Evolutionary conservation across 2,329 filamentous ascomycete genomes (phyloP).

Genomic region (Alternaria sp.): DNA sequence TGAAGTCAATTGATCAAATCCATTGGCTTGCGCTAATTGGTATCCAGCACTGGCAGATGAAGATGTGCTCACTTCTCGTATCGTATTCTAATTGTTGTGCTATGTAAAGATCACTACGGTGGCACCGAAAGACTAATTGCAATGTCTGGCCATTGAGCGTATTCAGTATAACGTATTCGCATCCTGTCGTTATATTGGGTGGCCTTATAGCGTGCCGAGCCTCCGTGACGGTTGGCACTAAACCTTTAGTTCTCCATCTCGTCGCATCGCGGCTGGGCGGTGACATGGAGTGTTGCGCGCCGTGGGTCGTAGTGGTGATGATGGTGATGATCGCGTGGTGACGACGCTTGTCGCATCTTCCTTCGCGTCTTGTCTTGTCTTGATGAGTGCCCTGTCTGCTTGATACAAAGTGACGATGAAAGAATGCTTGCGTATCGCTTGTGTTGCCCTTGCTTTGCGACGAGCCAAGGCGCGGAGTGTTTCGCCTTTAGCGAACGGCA

Average conservation of each 20-base stretch:
- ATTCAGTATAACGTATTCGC: neutral
- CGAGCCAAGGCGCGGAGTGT: constrained; percentile 4
- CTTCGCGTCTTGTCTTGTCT: neutral
- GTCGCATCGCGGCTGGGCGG: neutral
- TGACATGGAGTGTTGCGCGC: neutral
- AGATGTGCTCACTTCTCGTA: neutral
- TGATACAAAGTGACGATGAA: neutral
- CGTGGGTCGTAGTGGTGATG: neutral
- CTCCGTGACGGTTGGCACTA: neutral
- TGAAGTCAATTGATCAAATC: neutral
- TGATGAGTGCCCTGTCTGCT: neutral
- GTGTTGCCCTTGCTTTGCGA: neutral
- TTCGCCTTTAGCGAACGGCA: neutral
- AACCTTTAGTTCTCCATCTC: neutral
- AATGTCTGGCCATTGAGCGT: neutral
- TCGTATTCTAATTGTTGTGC: neutral
- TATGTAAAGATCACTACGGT: neutral
- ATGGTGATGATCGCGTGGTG: neutral
- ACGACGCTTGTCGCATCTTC: constrained; percentile 3
- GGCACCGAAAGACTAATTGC: neutral
- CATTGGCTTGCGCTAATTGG: neutral
- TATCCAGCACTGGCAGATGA: neutral
- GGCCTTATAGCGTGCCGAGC: neutral
- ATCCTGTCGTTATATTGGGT: neutral
- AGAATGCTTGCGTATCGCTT: constrained; percentile 1